phyloP scores from a whole-genome alignment of 2,329 filamentous ascomycete genomes.

The Clonostachys byssicola region DNA sequence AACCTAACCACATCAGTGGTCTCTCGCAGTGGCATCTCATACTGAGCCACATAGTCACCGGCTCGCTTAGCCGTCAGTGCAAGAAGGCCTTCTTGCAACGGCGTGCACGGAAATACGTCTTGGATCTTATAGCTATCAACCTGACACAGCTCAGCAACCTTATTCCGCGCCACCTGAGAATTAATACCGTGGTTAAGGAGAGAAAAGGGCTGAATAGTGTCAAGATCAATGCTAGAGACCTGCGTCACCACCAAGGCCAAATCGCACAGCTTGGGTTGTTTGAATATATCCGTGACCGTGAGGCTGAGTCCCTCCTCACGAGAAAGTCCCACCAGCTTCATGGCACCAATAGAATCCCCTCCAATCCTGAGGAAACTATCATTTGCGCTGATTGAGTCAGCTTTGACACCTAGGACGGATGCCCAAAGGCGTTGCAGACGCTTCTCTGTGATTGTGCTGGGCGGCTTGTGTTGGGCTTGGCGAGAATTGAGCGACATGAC shows the following conservation, averaged over 20 bases:
- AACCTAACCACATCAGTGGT: neutral
- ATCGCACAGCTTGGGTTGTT: neutral
- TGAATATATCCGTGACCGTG: constrained; percentile 1
- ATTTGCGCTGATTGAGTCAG: constrained; percentile 36
- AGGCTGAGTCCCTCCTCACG: neutral
- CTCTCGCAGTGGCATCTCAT: neutral
- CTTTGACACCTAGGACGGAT: neutral
- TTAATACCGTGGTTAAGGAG: neutral
- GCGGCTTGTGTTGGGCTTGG: no score
- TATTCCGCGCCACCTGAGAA: neutral
- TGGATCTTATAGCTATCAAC: constrained; percentile 16
- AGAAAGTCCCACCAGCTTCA: constrained; percentile 15
- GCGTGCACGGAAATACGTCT: constrained; percentile 2
- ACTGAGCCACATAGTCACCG: constrained; percentile 1
- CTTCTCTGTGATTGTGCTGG: no score
- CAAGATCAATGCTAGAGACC: neutral
- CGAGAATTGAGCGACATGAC: no score
- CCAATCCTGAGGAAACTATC: constrained; percentile 58
- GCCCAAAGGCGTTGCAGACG: neutral
- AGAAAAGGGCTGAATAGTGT: neutral
- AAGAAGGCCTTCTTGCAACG: constrained; percentile 4
- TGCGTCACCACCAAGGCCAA: no score
- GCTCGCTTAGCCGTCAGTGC: neutral
- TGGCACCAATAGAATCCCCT: constrained; percentile 34
- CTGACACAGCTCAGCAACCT: neutral